phyloP scores from a whole-genome alignment of 495 filamentous ascomycete genomes.

The Aspergillus leporis region DNA sequence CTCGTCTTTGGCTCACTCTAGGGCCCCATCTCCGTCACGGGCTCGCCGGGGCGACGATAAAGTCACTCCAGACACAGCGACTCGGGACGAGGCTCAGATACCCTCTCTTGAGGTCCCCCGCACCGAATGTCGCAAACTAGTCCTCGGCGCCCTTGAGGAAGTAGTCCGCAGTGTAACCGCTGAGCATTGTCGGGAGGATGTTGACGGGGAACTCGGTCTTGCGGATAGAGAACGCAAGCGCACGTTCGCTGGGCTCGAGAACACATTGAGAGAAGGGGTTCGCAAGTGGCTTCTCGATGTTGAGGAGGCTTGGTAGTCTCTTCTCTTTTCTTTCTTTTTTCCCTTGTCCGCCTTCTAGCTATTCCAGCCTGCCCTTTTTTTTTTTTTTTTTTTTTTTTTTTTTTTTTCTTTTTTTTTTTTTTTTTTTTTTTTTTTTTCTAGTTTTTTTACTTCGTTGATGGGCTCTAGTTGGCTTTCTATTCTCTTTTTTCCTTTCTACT shows the following conservation, averaged over 20 bases:
- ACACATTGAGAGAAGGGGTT: conserved; percentile 63
- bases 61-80: conserved; percentile 9
- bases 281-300: conserved; percentile 63
- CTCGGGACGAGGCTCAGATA: conserved; percentile 31
- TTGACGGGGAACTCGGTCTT: conserved; percentile 35
- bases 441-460: neutral
- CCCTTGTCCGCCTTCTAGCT: conserved; percentile 4
- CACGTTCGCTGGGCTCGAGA: conserved; percentile 45
- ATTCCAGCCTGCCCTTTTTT: neutral
- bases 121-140: conserved; percentile 59
- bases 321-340: conserved; percentile 3
- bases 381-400: neutral
- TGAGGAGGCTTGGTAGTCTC: conserved; percentile 48
- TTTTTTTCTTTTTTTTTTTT: conserved; percentile 3
- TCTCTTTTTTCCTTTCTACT: conserved; percentile 10
- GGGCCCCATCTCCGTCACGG: conserved; percentile 46
- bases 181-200: conserved; percentile 52
- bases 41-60: conserved; percentile 35
- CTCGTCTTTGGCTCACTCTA: conserved; percentile 45
- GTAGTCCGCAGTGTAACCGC: conserved; percentile 61
- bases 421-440: neutral
- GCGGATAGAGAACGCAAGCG: conserved; percentile 41
- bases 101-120: conserved; percentile 52
- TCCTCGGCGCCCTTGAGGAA: conserved; percentile 64
- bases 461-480: neutral